Percentiles rank a stretch among this genome's conserved stretches.
phyloP scores from a whole-genome alignment of 352 stramenopile species.

The Vaucheria bursata region DNA sequence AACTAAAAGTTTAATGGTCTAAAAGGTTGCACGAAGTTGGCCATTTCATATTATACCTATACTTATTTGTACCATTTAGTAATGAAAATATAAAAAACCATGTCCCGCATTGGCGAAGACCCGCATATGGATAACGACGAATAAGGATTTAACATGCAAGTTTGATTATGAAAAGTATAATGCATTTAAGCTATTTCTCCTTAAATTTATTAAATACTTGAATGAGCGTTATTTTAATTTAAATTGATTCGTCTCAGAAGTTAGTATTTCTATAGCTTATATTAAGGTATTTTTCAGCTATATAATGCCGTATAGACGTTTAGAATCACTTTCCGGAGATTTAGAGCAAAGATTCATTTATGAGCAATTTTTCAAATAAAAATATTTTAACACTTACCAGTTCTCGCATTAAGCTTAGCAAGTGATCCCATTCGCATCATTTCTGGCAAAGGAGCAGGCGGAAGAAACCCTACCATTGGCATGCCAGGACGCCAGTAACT shows the following conservation, averaged over 20 bases:
- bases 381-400: slow-evolving; percentile 5
- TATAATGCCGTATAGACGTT: background rate
- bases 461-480: slow-evolving; percentile 45
- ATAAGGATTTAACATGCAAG: no score
- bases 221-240: no score
- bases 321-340: background rate
- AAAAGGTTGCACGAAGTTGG: no score
- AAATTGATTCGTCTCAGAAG: background rate
- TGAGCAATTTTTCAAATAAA: background rate
- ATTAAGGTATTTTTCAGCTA: background rate
- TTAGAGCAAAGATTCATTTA: background rate
- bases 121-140: no score
- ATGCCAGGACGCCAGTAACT: slow-evolving; percentile 35
- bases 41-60: no score
- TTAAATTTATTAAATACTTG: no score
- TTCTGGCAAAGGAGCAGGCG: slow-evolving; percentile 38
- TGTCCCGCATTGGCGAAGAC: no score
- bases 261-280: slow-evolving; percentile 3
- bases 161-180: no score
- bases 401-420: slow-evolving; percentile 9
- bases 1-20: no score
- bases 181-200: no score
- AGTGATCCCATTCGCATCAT: slow-evolving; percentile 47
- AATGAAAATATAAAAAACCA: no score
- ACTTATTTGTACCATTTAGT: no score